Base-by-base conservation (phyloP, 1,284 basidiomycete species). In the Papiliotrema flavescens region DNA sequence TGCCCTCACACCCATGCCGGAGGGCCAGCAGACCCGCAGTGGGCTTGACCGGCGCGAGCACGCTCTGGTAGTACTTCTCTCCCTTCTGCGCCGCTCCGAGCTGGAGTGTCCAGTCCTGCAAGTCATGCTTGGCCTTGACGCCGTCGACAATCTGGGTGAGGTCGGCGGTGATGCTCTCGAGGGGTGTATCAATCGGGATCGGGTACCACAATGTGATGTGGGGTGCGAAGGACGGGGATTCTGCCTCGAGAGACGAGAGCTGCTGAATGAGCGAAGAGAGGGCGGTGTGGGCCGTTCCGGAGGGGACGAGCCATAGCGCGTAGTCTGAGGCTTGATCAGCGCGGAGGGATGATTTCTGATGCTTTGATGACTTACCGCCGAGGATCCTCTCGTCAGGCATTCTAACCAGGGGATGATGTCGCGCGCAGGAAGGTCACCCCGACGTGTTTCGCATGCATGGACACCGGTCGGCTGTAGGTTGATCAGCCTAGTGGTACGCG, bases 191-290 rank as follows among this genome's bases (percentile, higher is more conserved):
- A 6, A 56, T 32, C 2, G 60, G 47, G n/a, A 65, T 58, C 3
- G 65, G 61, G 19, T 57, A 49, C 15, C 65, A 54, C 11, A 72
- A 59, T 0, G 70, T 72, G 53, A 72, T 65, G 54, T 72, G 70
- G 1, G 70, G 67, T 15, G 17, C 32, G 55, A 72, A 72, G 3
- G 44, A 34, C 0, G 70, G 68, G 0, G 63, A 62, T 13, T 54
- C 23, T 2, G 49, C 37, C 41, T 59, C 54, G 14, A 50, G 35
- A 3, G 47, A 47, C 6, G 65, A 53, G 4, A 68, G 62, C 1
- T 58, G 26, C 7, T 28, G 37, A 53, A 70, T 60, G 28, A 65
- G 37, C 0, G 17, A n/a, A 3, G 34, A 2, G 13, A 48, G 35
- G 4, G 6, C 13, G 8, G 32, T 23, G 7, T 22, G n/a, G 34